These are phyloP conservation scores for Conringia planisiliqua DNA, from an alignment of 345 rosid genomes.

Conservation along the genomic window DNA sequence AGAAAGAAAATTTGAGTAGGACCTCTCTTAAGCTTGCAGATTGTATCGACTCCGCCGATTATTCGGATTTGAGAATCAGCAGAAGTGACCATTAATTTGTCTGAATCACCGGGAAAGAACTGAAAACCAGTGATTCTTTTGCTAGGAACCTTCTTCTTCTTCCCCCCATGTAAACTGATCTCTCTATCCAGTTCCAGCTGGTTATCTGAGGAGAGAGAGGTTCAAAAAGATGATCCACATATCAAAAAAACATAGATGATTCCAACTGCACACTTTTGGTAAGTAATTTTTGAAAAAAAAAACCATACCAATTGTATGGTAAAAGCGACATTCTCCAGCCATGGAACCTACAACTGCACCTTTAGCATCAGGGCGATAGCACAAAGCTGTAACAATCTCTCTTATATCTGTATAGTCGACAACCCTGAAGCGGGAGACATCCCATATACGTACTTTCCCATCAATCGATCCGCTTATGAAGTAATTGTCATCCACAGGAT, in stretches of 20 bases:
- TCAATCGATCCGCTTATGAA: constrained; percentile 66
- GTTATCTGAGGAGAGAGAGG: constrained; percentile 39
- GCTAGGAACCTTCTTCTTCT: constrained; percentile 69
- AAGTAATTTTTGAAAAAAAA: neutral
- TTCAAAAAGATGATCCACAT: neutral
- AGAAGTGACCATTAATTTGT: constrained; percentile 62
- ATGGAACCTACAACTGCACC: constrained; percentile 68
- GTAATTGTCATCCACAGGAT: constrained; percentile 56
- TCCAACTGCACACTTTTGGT: neutral
- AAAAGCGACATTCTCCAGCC: constrained; percentile 64
- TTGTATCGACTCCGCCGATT: constrained; percentile 43
- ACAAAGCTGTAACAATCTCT: constrained; percentile 72
- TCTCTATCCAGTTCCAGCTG: constrained; percentile 46
- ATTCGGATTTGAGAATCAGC: constrained; percentile 70
- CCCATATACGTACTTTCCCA: constrained; percentile 80
- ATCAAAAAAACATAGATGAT: neutral
- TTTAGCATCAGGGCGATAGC: constrained; percentile 63
- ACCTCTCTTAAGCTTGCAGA: constrained; percentile 65
- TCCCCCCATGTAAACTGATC: constrained; percentile 57
- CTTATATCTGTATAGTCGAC: constrained; percentile 59
- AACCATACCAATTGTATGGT: constrained; percentile 50
- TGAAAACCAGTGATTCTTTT: constrained; percentile 76
- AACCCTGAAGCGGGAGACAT: constrained; percentile 47
- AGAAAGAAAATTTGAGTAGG: neutral
- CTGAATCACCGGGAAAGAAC: constrained; percentile 62